These are phyloP conservation scores for Solanum paucissectum DNA, from an alignment of 257 asterid species.

Conservation along the genomic window DNA sequence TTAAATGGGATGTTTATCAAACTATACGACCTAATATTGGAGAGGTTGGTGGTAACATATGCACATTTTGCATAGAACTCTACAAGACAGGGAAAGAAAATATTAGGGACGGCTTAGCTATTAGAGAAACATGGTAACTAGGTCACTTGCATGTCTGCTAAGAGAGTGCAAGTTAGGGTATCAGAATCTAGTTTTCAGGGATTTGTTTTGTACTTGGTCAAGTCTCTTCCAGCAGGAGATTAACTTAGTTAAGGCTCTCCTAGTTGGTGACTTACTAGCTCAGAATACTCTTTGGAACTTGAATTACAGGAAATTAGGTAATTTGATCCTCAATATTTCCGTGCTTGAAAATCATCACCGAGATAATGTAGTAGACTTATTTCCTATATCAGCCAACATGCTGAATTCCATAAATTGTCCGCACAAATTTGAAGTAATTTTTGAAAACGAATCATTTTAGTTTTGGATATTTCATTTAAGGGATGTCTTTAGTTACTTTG, in stretches of 20 bases:
- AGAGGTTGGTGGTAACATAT: not conserved
- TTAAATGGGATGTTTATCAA: not conserved
- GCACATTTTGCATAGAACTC: not conserved
- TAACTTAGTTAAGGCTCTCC: not conserved
- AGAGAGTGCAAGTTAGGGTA: not conserved
- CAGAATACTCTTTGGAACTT: not conserved
- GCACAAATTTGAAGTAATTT: not conserved
- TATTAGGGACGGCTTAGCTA: not conserved
- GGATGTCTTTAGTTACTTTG: not conserved
- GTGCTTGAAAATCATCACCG: not conserved
- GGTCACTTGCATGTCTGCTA: not conserved
- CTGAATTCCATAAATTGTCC: not conserved
- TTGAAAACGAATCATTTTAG: not conserved
- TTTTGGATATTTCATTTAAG: not conserved
- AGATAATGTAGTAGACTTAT: not conserved
- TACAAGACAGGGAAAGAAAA: not conserved
- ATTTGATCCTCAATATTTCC: not conserved
- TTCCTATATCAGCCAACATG: not conserved
- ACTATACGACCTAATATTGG: not conserved
- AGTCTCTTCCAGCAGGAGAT: not conserved
- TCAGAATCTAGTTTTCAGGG: not conserved
- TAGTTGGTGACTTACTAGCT: not conserved
- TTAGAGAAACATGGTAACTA: not conserved
- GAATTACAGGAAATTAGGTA: not conserved
- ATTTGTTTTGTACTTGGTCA: not conserved